A percentile compares a stretch with the other conserved stretches of the same genome.
These are phyloP conservation scores for Ogataea methylovora DNA, from an alignment of 805 yeast species.

Conservation along the genomic window DNA sequence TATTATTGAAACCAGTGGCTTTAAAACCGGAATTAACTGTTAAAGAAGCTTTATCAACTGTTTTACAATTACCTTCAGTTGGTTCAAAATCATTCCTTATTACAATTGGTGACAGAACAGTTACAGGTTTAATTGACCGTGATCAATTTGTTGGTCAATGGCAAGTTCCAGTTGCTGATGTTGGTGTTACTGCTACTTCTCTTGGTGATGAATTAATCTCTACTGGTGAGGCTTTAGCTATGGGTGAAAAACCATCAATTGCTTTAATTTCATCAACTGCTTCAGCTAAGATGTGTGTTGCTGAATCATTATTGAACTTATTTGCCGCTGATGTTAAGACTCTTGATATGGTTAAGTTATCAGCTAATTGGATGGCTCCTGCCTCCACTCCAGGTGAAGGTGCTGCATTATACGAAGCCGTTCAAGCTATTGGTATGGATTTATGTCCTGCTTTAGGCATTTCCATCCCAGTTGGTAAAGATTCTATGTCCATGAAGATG, in stretches of 20 bases:
- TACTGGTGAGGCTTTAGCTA: conserved; percentile 96
- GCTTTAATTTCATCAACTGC: conserved; percentile 87
- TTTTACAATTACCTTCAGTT: conserved; percentile 83
- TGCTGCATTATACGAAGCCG: conserved; percentile 90
- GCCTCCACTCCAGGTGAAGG: conserved; percentile 96
- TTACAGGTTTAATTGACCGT: conserved; percentile 92
- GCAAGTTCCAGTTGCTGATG: conserved; percentile 99
- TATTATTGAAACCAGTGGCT: conserved; percentile 35
- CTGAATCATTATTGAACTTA: conserved; percentile 84
- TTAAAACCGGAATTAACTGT: conserved; percentile 29
- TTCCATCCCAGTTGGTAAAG: conserved; percentile 96
- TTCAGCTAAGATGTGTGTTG: conserved; percentile 91
- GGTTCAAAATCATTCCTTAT: conserved; percentile 92
- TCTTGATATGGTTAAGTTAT: conserved; percentile 68
- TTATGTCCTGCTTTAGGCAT: conserved; percentile 90
- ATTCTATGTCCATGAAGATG: conserved; percentile 99
- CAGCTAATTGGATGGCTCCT: conserved; percentile 99
- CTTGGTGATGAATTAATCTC: conserved; percentile 61
- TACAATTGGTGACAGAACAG: conserved; percentile 98
- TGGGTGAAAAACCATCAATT: conserved; percentile 92
- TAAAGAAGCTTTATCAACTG: conserved; percentile 69
- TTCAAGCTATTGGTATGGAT: conserved; percentile 90
- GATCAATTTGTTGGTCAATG: conserved; percentile 99
- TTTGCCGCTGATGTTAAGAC: conserved; percentile 83
- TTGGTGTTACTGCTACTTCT: conserved; percentile 91